A percentile compares a stretch with the other conserved stretches of the same genome.
Conservation (phyloP, 2,329 filamentous ascomycete genomes). For the Calonectria crousiana region DNA sequence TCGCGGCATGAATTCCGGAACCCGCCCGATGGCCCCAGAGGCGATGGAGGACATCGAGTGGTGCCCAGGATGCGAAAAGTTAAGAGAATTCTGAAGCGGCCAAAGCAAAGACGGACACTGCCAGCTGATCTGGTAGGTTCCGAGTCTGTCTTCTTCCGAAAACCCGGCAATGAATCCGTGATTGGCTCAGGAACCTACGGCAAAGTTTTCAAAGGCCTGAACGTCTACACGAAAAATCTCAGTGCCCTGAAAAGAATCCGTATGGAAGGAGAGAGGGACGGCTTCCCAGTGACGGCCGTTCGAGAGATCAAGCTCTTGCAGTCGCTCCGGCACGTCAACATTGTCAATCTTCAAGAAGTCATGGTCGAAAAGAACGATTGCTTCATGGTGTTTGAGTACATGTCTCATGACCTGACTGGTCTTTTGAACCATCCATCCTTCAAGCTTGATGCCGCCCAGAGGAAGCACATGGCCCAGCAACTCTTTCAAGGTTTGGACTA, state of each 20-base stretch:
- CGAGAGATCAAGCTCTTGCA: constrained; percentile 94
- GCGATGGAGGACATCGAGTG: constrained; percentile 32
- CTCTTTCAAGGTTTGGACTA: constrained; percentile 96
- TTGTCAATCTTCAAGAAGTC: constrained; percentile 87
- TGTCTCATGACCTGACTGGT: constrained; percentile 95
- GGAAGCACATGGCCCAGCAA: constrained; percentile 92
- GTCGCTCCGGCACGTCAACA: constrained; percentile 83
- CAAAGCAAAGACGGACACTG: constrained; percentile 79
- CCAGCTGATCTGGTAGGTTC: constrained; percentile 80
- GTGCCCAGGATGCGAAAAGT: constrained; percentile 71
- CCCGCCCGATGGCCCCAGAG: constrained; percentile 49
- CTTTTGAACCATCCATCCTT: constrained; percentile 95
- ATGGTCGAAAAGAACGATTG: constrained; percentile 99
- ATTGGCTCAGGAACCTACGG: constrained; percentile 96
- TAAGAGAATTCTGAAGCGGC: constrained; percentile 76
- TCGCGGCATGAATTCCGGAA: constrained; percentile 50
- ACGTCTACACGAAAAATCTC: constrained; percentile 87
- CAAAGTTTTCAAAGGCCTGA: constrained; percentile 93
- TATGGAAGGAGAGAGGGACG: constrained; percentile 93
- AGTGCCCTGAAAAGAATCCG: constrained; percentile 92
- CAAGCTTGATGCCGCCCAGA: constrained; percentile 84
- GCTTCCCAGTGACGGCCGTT: constrained; percentile 90
- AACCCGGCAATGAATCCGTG: constrained; percentile 97
- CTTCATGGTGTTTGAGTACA: constrained; percentile 99
- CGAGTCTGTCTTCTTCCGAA: constrained; percentile 92